Evolutionary conservation across 2,329 filamentous ascomycete genomes (phyloP).

Genomic region (Trichoderma sp.): DNA sequence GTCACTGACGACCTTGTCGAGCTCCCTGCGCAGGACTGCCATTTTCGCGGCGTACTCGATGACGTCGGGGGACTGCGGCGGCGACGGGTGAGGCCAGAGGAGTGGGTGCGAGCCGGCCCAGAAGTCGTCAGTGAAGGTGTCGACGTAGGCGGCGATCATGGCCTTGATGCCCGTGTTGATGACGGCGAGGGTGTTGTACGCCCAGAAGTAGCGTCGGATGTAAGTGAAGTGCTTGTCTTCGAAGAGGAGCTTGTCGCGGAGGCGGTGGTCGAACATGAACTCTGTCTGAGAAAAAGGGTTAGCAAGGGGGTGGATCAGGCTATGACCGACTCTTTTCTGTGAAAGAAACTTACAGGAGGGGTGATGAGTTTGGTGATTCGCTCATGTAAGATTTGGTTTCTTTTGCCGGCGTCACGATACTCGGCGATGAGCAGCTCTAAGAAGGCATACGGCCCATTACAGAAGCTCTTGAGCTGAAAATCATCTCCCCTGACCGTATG

Average conservation of each 20-base stretch:
- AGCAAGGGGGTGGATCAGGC: neutral
- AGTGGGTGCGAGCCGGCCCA: conserved; percentile 55
- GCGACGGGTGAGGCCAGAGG: conserved; percentile 53
- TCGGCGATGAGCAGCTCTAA: conserved; percentile 57
- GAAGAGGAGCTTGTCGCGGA: conserved; percentile 59
- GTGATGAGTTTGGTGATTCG: conserved; percentile 58
- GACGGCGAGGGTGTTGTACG: conserved; percentile 58
- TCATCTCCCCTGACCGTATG: conserved; percentile 56
- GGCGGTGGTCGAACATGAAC: conserved; percentile 57
- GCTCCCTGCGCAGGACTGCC: conserved; percentile 44
- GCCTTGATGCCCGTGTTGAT: conserved; percentile 59
- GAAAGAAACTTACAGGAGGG: conserved; percentile 43
- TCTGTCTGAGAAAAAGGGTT: conserved; percentile 34
- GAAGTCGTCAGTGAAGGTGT: conserved; percentile 58
- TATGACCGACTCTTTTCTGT: neutral
- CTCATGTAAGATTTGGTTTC: conserved; percentile 56
- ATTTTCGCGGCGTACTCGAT: conserved; percentile 50
- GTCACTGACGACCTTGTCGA: conserved; percentile 51
- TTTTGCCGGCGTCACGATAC: conserved; percentile 58
- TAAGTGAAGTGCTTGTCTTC: conserved; percentile 61
- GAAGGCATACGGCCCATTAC: conserved; percentile 62
- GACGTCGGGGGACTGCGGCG: conserved; percentile 40
- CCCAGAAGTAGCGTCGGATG: conserved; percentile 62
- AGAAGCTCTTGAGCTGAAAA: conserved; percentile 50
- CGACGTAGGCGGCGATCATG: conserved; percentile 55